These are phyloP conservation scores for Brasilioporus rufonigricans DNA, from an alignment of 768 basidiomycete species.

Conservation along the genomic window DNA sequence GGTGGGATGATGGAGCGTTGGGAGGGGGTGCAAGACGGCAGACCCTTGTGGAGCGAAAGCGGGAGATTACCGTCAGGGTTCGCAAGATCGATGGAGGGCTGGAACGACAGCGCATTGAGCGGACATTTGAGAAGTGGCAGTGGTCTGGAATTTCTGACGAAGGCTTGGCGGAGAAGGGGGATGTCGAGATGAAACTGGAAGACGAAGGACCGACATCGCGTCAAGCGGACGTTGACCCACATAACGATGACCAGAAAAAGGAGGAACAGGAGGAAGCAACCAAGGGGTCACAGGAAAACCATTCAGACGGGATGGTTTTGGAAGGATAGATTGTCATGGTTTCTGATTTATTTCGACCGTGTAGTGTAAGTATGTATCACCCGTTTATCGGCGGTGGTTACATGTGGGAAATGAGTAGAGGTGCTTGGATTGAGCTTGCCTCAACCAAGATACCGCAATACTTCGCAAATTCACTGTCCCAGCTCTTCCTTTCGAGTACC, in stretches of 20 bases:
- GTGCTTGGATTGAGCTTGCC: neutral
- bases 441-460: neutral
- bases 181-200: conserved; percentile 32
- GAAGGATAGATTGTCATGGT: neutral
- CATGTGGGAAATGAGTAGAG: conserved; percentile 15
- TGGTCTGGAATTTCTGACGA: conserved; percentile 38
- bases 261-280: neutral
- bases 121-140: conserved; percentile 64
- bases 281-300: conserved; percentile 1
- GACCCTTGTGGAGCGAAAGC: conserved; percentile 44
- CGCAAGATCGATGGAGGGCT: conserved; percentile 54
- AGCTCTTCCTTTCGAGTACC: neutral
- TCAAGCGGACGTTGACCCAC: conserved; percentile 5
- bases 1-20: conserved; percentile 22
- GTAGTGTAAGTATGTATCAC: neutral
- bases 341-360: neutral
- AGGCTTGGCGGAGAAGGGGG: conserved; percentile 7
- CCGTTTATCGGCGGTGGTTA: too few species aligned
- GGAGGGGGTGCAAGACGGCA: conserved; percentile 30
- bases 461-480: neutral
- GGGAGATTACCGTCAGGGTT: conserved; percentile 55
- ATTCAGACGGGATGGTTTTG: conserved; percentile 17
- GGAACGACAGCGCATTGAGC: conserved; percentile 71
- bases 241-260: conserved; percentile 3
- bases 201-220: conserved; percentile 9